Evolutionary conservation across 2,329 filamentous ascomycete genomes (phyloP), one percentile per base, ranked within the genome.

Genomic region (Chrysoporthe deuterocubensis): DNA sequence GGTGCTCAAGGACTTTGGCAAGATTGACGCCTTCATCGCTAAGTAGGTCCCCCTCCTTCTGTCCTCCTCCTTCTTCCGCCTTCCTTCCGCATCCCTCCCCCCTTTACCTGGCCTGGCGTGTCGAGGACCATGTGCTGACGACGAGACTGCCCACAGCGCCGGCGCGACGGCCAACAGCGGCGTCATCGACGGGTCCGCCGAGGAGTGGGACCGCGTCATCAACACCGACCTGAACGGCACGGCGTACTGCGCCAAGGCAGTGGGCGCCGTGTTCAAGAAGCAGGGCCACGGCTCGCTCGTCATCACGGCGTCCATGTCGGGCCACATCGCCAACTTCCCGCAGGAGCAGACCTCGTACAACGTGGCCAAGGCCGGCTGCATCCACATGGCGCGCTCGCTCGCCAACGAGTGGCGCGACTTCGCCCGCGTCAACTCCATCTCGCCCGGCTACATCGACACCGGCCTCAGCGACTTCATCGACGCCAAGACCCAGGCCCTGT

Each of bases 201-300:
- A 89, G 78, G 88, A 97, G 67, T 97, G 91, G 84, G 82, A 91
- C 72, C 87, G 91, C 73, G 94, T 94, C 18, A 83, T 97, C 34
- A 86, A 91, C 8, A 95, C 90, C 62, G 88, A 95, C 80, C 85
- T 97, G 79, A 97, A 97, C 67, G 69, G 69, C 61, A 70, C 69
- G 83, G 91, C 93, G 13, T 94, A 97, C 83, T 97, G 94, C 94
- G 89, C 92, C 66, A 97, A 97, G 81, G 94, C 69, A 13, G 60
- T 70, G 44, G 69, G 69, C 42, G 13, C 69, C 26, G 62, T 69
- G 4, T 70, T 70, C 69, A 69, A 69, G 67, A 67, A 70, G 64
- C 69, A 69, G 52, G 69, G 69, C 54, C 59, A 85, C 37, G 91
- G 92, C 32, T 91, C 88, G 76, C 93, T 95, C 78, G 88, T 95